A percentile compares a stretch with the other conserved stretches of the same genome.
Evolutionary conservation across 169 alveolate genomes (phyloP).

Genomic region (Eimeria sp.): DNA sequence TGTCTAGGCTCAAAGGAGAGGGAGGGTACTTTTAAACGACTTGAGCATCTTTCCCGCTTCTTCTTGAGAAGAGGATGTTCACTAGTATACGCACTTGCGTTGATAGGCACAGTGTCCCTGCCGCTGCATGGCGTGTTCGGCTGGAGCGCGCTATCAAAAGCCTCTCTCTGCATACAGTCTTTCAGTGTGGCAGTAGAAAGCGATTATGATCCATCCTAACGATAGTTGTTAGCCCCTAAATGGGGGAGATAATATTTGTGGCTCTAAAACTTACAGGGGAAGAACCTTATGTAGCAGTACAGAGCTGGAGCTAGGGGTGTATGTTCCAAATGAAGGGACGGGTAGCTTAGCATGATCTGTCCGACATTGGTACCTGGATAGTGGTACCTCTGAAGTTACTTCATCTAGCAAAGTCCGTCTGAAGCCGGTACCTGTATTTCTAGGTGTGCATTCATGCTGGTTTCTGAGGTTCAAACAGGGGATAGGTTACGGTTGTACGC

Average conservation of each 20-base stretch:
- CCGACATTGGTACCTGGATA: background rate
- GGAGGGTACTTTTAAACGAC: background rate
- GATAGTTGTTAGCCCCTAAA: background rate
- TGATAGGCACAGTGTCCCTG: background rate
- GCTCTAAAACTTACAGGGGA: background rate
- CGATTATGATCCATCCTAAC: background rate
- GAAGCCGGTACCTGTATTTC: too few species aligned
- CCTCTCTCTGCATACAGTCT: background rate
- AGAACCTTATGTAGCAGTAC: background rate
- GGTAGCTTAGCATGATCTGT: background rate
- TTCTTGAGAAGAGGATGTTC: background rate
- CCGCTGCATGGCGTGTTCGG: background rate
- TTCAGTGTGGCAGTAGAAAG: background rate
- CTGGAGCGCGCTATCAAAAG: background rate
- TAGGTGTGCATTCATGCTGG: too few species aligned
- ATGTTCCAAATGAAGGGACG: background rate
- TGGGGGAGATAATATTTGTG: background rate
- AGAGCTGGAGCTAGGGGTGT: background rate
- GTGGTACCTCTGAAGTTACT: too few species aligned
- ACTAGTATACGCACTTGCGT: too few species aligned
- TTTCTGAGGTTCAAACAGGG: too few species aligned
- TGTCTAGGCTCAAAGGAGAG: background rate
- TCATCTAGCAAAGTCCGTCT: too few species aligned
- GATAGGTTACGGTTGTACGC: too few species aligned
- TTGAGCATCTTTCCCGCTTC: background rate